Base-by-base conservation (phyloP, 1,284 basidiomycete genomes). In the Puccinia novopanici region DNA sequence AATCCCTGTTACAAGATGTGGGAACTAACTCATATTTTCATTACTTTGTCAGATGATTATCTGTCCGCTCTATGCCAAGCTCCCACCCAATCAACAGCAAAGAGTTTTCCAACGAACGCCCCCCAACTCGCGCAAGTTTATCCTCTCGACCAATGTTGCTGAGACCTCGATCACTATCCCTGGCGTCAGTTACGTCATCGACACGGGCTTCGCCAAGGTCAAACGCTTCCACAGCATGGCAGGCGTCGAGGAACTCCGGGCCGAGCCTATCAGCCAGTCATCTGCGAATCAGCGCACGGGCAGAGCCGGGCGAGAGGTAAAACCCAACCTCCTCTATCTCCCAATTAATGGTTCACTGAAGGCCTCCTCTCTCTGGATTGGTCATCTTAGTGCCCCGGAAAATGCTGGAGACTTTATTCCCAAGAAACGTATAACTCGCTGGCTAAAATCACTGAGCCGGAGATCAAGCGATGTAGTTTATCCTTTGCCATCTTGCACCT, bases 151-250 rank as follows among this genome's bases (percentile, higher is more conserved):
- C 19, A 98, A 97, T 86, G 94, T 98, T 75, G 95, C 96, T n/a
- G 96, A 99, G 86, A 99, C 97, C 0, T 94, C 93, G 30, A 93
- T 99, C 86, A 99, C 96, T 4, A 97, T 99, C 84, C 94, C 95
- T 5, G 95, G 95, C 1, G 92, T 99, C 77, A 92, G 90, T 81
- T 98, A 94, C 85, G 96, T 99, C 9, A 92, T 99, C 70, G 96
- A 99, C 86, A 92, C 93, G 0, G 95, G 95, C 0, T 92, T 95
- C 86, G 93, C 92, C 84, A 99, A 99, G 86, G 95, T 98, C 86
- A 97, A 97, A 86, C 89, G 92, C 80, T 95, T 92, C 86, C 84
- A 85, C 55, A 82, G 84, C 0, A 61, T 71, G 8, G 82, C 80
- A 5, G 83, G 83, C 90, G 91, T 3, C 90, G 90, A 82, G 92